These are phyloP conservation scores for Noccaea caerulescens DNA, from an alignment of 345 rosid species.

Conservation along the genomic window DNA sequence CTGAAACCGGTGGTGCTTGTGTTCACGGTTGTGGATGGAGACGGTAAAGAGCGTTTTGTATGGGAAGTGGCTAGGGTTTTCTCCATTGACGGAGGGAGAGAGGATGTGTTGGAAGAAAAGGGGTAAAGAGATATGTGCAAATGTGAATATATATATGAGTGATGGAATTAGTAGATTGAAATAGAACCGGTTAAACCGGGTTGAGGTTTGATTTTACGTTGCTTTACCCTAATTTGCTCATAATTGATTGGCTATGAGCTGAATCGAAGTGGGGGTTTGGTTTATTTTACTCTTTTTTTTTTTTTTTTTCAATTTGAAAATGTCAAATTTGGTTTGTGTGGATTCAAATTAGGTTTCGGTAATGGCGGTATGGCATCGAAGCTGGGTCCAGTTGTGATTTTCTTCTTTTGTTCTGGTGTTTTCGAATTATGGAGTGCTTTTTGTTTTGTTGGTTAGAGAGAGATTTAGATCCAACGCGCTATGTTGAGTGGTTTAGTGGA, in stretches of 20 bases:
- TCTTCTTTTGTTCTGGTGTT: not conserved
- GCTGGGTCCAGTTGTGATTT: conserved; percentile 46
- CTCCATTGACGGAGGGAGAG: conserved; percentile 45
- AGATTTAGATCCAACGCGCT: conserved; percentile 40
- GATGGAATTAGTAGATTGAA: not conserved
- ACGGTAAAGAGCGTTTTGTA: conserved; percentile 35
- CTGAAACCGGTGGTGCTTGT: conserved; percentile 11
- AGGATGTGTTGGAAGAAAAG: conserved; percentile 37
- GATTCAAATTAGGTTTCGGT: not conserved
- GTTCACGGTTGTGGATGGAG: conserved; percentile 30
- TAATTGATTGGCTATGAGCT: not conserved
- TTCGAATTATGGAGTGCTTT: conserved; percentile 23
- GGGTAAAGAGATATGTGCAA: conserved; percentile 21
- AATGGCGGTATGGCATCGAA: conserved; percentile 32
- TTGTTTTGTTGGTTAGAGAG: conserved; percentile 30
- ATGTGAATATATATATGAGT: not conserved
- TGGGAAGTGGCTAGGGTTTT: conserved; percentile 33
- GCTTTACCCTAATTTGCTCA: not conserved
- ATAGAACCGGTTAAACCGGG: conserved; percentile 6
- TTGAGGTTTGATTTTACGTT: conserved; percentile 19
- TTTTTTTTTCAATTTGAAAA: too few species aligned
- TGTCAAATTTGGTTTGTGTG: not conserved
- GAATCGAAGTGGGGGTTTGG: not conserved
- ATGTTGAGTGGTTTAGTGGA: conserved; percentile 39
- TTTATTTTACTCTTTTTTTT: not conserved